Evolutionary conservation across 2,329 filamentous ascomycete species (phyloP), one percentile per base, ranked within the genome.

Genomic region (Immersiporthe knoxdaviesiana): DNA sequence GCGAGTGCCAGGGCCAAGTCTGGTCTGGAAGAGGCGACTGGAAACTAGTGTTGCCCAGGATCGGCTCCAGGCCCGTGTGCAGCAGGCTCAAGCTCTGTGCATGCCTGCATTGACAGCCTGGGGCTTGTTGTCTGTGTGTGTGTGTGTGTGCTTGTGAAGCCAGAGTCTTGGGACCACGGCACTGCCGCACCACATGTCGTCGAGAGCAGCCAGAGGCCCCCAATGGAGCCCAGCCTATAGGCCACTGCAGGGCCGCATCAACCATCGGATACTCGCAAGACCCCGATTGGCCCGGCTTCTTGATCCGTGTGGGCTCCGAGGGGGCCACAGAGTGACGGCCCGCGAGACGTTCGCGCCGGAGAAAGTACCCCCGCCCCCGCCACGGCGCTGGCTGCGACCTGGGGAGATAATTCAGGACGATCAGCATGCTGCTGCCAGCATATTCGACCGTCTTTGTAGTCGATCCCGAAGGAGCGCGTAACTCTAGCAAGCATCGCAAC

Each of bases 201-300:
- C 39, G 41, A 47, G 18, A n/a, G n/a, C n/a, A n/a, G 44, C 44
- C 44, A 47, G 44, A 47, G 21, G 18, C 5, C 18, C 44, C 44
- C 44, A n/a, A 47, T 10, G 44, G 44, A 21, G n/a, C 35, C 21
- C 27, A 63, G 24, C 24, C 18, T 24, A 18, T 27, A 11, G 8
- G 24, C 52, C 30, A 30, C 11, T 56, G 27, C 52, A 56, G 24
- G 52, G 52, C 30, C 24, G 24, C 7, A 32, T 47, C 18, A 18
- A 59, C 8, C 30, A 24, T 58, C 63, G 63, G 63, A 21, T 37
- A 18, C 39, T 65, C 50, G 35, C 63, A 41, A 58, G 35, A 65
- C 52, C 63, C 63, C 63, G 63, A 65, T 58, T 65, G 52, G 63
- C 52, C 37, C 63, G 32, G 52, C 59, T 21, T 24, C 37, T 18